Evolutionary conservation across 2,329 filamentous ascomycete genomes (phyloP).

Genomic region (Gliomastix tumulicola): DNA sequence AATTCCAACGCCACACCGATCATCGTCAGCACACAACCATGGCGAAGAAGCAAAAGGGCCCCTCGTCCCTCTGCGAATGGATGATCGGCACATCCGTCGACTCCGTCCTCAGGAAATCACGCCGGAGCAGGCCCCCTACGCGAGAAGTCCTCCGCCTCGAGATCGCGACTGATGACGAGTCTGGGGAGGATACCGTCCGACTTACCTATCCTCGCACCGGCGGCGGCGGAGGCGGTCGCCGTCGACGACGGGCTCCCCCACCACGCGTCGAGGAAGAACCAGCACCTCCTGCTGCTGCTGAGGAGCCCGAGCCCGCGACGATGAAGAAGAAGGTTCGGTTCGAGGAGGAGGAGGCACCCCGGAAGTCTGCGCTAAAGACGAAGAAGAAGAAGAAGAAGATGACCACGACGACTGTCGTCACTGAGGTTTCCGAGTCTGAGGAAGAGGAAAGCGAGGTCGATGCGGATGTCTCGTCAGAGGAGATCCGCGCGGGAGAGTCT

Average conservation of each 20-base stretch:
- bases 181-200: slow-evolving; percentile 37
- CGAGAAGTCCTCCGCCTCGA: slow-evolving; percentile 28
- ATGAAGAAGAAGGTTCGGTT: slow-evolving; percentile 38
- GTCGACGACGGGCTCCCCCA: too few species aligned
- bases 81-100: slow-evolving; percentile 27
- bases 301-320: too few species aligned
- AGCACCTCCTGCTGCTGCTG: too few species aligned
- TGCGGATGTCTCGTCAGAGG: too few species aligned
- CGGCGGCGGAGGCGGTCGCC: slow-evolving; percentile 1
- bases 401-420: slow-evolving; percentile 9
- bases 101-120: slow-evolving; percentile 14
- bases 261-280: too few species aligned
- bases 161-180: slow-evolving; percentile 43
- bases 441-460: too few species aligned
- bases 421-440: too few species aligned
- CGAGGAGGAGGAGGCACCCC: slow-evolving; percentile 15
- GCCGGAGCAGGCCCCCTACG: too few species aligned
- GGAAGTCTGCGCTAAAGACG: slow-evolving; percentile 30
- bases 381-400: too few species aligned
- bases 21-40: too few species aligned
- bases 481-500: too few species aligned
- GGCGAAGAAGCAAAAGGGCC: background rate
- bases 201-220: slow-evolving; percentile 40
- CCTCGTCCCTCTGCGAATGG: slow-evolving; percentile 29
- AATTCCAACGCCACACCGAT: too few species aligned